Base-by-base conservation (phyloP, 345 rosid genomes). In the Populus euphratica region DNA sequence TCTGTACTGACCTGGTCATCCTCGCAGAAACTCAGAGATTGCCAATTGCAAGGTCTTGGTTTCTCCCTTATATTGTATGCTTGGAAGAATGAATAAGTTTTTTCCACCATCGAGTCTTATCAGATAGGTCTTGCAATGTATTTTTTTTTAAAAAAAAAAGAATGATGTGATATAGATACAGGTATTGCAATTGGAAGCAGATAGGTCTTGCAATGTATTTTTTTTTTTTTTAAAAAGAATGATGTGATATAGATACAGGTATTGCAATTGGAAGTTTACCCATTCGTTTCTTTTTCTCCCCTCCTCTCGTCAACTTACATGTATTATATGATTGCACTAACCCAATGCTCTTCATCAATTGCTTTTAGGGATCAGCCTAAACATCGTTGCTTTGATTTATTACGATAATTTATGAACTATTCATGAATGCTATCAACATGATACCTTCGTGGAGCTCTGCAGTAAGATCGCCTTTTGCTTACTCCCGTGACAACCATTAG, bases 41-140 rank as follows among this genome's bases (percentile, higher is more conserved):
- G 86, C 78, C 89, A 85, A 74, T 82, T 86, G 76, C 94, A 88
- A 74, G 91, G 88, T 82, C 91, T 86, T 81, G 90, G 90, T 69
- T 92, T 92, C 83, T 90, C 96, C 12, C 82, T 92, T 81, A 73
- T 86, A 68, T 81, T 90, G 86, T 85, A 83, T 72, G 92, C 92
- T 70, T 89, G 94, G 94, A 92, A 89, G 85, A 89, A 82, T 78
- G 94, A 90, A 84, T 91, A 86, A 83, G 47, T 75, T 81, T 29
- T 29, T 65, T 66, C 50, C 73, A 29, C 41, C 72, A 21, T 36
- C 64, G 74, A 54, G 67, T 56, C 70, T 54, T 68, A 20, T 27
- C 47, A 73, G 68, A 56, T 68, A 54, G 41, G 61, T 33, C 62
- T 62, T 73, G 79, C 77, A 77, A 66, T 73, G 73, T 71, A 10